These are phyloP conservation scores for Boechera retrofracta DNA, from an alignment of 345 rosid species.

Conservation along the genomic window DNA sequence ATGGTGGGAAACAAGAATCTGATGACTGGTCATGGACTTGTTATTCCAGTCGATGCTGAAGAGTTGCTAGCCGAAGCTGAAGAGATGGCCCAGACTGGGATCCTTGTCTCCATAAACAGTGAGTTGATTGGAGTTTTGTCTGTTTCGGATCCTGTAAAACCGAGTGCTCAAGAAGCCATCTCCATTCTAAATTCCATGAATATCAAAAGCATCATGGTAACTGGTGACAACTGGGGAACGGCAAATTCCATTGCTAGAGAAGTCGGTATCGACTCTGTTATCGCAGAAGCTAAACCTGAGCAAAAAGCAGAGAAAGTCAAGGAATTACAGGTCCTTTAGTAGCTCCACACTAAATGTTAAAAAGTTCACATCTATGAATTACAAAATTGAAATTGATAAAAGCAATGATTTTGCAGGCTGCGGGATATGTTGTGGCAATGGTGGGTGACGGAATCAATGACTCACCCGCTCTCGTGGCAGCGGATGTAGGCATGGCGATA, in stretches of 20 bases:
- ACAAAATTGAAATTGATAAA: neutral
- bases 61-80: conserved; percentile 77
- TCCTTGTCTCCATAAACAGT: conserved; percentile 67
- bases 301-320: conserved; percentile 90
- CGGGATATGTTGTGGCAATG: conserved; percentile 82
- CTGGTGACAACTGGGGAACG: conserved; percentile 98
- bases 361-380: neutral
- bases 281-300: conserved; percentile 92
- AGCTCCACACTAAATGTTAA: neutral
- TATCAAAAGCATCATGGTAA: conserved; percentile 82
- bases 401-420: conserved; percentile 50
- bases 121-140: conserved; percentile 73
- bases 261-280: conserved; percentile 76
- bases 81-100: conserved; percentile 81
- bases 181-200: conserved; percentile 82
- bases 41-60: conserved; percentile 64
- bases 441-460: conserved; percentile 97
- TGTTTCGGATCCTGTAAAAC: conserved; percentile 82
- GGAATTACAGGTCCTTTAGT: conserved; percentile 67
- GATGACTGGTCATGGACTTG: conserved; percentile 54
- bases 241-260: conserved; percentile 83
- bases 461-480: conserved; percentile 91
- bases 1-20: conserved; percentile 84
- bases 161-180: conserved; percentile 72
- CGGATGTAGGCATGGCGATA: conserved; percentile 96